Percentiles rank a stretch among this genome's conserved stretches.
These are phyloP conservation scores for Hortaea werneckii DNA, from an alignment of 2,329 filamentous ascomycete species.

Conservation along the genomic window DNA sequence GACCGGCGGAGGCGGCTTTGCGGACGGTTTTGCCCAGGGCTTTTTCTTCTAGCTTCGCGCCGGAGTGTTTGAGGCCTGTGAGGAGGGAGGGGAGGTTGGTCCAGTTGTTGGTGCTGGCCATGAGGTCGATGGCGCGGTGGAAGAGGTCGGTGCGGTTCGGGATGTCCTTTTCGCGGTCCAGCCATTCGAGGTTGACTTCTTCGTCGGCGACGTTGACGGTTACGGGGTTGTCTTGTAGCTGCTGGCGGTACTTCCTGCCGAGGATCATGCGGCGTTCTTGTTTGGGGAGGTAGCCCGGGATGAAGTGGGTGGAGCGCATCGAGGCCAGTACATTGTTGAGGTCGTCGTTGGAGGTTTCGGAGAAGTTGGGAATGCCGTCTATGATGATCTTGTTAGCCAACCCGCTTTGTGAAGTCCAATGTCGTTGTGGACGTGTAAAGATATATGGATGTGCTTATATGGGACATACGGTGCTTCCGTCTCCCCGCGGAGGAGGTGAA, in stretches of 20 bases:
- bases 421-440: neutral
- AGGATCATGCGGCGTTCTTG: conserved; percentile 35
- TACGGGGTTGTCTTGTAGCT: conserved; percentile 34
- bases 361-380: conserved; percentile 33
- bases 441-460: neutral
- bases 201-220: conserved; percentile 32
- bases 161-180: conserved; percentile 22
- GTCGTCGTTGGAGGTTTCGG: conserved; percentile 29
- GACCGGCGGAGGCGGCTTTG: conserved; percentile 19
- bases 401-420: no score
- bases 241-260: conserved; percentile 28
- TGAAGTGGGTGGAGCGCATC: conserved; percentile 35
- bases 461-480: conserved; percentile 7
- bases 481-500: conserved; percentile 15
- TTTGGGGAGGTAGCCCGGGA: conserved; percentile 33
- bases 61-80: conserved; percentile 20
- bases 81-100: conserved; percentile 25
- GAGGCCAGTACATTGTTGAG: conserved; percentile 31
- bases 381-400: neutral
- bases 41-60: conserved; percentile 9
- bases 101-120: conserved; percentile 22
- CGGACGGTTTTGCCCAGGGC: conserved; percentile 26
- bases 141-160: conserved; percentile 20
- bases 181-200: conserved; percentile 26
- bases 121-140: conserved; percentile 20